These are phyloP conservation scores for Yamadazyma membranifaciens DNA, from an alignment of 1,139 yeast species.

Conservation along the genomic window DNA sequence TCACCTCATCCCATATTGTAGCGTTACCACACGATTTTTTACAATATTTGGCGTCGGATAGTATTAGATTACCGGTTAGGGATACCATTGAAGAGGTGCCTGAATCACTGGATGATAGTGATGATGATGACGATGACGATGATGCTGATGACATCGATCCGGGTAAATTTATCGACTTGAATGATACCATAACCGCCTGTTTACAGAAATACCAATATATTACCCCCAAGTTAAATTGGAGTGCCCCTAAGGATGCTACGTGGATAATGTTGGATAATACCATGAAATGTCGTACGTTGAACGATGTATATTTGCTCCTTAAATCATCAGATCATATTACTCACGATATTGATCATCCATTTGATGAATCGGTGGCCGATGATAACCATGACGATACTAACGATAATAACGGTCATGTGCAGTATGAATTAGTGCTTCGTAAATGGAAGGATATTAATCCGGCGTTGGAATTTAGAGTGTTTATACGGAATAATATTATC, in stretches of 20 bases:
- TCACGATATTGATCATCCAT: slow-evolving; percentile 78
- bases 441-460: slow-evolving; percentile 84
- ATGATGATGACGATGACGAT: slow-evolving; percentile 31
- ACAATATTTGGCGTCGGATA: slow-evolving; percentile 71
- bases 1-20: slow-evolving; percentile 55
- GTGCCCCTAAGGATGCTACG: slow-evolving; percentile 90
- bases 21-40: slow-evolving; percentile 71
- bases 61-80: slow-evolving; percentile 61
- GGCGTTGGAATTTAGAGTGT: slow-evolving; percentile 85
- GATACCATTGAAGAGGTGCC: slow-evolving; percentile 10
- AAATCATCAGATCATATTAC: slow-evolving; percentile 86
- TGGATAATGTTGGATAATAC: slow-evolving; percentile 87
- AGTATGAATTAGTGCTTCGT: slow-evolving; percentile 68
- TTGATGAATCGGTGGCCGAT: slow-evolving; percentile 33
- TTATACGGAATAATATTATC: slow-evolving; percentile 60
- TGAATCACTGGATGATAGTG: slow-evolving; percentile 26
- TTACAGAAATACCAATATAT: slow-evolving; percentile 53
- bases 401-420: slow-evolving; percentile 13
- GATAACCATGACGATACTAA: slow-evolving; percentile 11
- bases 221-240: slow-evolving; percentile 92
- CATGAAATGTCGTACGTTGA: slow-evolving; percentile 63
- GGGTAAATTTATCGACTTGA: slow-evolving; percentile 56
- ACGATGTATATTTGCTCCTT: slow-evolving; percentile 74
- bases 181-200: slow-evolving; percentile 43
- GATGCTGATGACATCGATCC: slow-evolving; percentile 35